A percentile compares a stretch with the other conserved stretches of the same genome.
phyloP scores from a whole-genome alignment of 768 basidiomycete genomes.

The Pisolithus marmoratus region DNA sequence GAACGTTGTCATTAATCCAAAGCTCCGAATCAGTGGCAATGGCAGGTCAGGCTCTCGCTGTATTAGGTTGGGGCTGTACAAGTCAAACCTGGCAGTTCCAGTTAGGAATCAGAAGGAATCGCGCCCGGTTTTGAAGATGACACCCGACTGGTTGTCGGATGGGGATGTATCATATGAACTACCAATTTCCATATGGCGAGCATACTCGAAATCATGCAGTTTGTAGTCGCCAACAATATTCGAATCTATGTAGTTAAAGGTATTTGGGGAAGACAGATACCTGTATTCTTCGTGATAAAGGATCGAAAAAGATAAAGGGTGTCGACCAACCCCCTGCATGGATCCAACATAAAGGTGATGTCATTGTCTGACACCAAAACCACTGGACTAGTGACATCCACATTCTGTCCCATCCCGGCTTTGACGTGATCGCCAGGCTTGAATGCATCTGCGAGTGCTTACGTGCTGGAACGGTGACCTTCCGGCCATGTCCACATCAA shows the following conservation, averaged over 20 bases:
- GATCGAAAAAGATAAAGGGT: background rate
- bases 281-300: slow-evolving; percentile 34
- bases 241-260: slow-evolving; percentile 87
- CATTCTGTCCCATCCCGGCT: slow-evolving; percentile 93
- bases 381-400: slow-evolving; percentile 93
- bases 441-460: too few relatives aligned
- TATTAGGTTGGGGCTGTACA: slow-evolving; percentile 91
- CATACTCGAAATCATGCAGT: slow-evolving; percentile 80
- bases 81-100: slow-evolving; percentile 86
- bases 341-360: slow-evolving; percentile 93
- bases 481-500: too few relatives aligned
- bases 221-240: slow-evolving; percentile 92
- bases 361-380: slow-evolving; percentile 86
- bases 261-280: slow-evolving; percentile 97
- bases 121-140: slow-evolving; percentile 95
- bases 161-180: slow-evolving; percentile 6
- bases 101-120: slow-evolving; percentile 92
- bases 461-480: too few relatives aligned
- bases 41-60: slow-evolving; percentile 71
- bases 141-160: slow-evolving; percentile 92
- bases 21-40: slow-evolving; percentile 89
- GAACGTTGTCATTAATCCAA: slow-evolving; percentile 83
- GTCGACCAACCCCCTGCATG: slow-evolving; percentile 73
- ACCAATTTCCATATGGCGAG: background rate
- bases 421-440: too few relatives aligned